Conservation (phyloP, 1,139 yeast genomes). For the Nakaseomyces sp. region DNA sequence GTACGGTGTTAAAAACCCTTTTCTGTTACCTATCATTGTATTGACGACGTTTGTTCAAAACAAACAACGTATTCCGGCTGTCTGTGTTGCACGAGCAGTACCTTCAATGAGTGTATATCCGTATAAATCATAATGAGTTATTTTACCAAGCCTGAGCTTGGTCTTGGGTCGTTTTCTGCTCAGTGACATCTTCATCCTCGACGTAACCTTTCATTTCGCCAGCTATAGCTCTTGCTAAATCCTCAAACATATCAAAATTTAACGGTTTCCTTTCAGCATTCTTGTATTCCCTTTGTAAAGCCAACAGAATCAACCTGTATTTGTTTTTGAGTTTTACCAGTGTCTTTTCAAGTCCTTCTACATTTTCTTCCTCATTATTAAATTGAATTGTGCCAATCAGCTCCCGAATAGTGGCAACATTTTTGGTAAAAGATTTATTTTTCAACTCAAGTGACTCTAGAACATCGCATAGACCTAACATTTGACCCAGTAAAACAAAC, state of each 20-base stretch:
- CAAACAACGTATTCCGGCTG: no score
- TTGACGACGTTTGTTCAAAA: no score
- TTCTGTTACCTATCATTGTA: no score
- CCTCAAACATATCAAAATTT: constrained; percentile 23
- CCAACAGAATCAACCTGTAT: constrained; percentile 38
- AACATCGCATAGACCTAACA: constrained; percentile 44
- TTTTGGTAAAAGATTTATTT: constrained; percentile 16
- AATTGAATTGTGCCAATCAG: constrained; percentile 21
- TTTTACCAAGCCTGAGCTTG: constrained; percentile 25
- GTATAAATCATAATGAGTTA: no score
- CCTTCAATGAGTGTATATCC: no score
- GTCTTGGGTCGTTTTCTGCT: constrained; percentile 18
- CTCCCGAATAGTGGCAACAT: constrained; percentile 15
- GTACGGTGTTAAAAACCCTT: no score
- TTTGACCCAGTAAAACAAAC: constrained; percentile 53
- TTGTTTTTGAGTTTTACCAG: constrained; percentile 45
- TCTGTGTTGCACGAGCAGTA: no score
- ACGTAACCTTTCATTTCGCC: constrained; percentile 27
- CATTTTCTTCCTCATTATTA: constrained; percentile 42
- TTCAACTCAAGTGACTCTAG: constrained; percentile 12
- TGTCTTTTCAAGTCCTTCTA: constrained; percentile 39
- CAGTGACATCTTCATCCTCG: constrained; percentile 20
- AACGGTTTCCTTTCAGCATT: constrained; percentile 11
- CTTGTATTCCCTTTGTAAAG: constrained; percentile 20
- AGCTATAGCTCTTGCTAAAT: constrained; percentile 20